phyloP scores from a whole-genome alignment of 768 basidiomycete species.

The Rhodotorula toruloides region DNA sequence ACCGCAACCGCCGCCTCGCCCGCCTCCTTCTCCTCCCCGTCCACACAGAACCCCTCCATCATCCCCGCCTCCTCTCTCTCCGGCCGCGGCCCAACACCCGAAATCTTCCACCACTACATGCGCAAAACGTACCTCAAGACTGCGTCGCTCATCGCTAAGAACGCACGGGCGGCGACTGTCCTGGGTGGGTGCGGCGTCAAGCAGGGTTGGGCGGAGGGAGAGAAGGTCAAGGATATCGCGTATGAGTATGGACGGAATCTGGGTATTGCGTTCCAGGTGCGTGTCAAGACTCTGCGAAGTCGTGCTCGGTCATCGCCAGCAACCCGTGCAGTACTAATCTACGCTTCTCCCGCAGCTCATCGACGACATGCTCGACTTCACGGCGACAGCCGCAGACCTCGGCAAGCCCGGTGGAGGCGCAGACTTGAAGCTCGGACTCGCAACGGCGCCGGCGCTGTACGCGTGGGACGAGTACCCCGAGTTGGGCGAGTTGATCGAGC shows the following conservation, averaged over 20 bases:
- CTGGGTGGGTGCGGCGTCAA: slow-evolving; percentile 64
- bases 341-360: slow-evolving; percentile 60
- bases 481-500: slow-evolving; percentile 67
- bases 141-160: slow-evolving; percentile 84
- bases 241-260: slow-evolving; percentile 86
- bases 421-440: slow-evolving; percentile 73
- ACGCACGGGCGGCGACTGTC: slow-evolving; percentile 74
- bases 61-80: slow-evolving; percentile 2
- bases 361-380: slow-evolving; percentile 91
- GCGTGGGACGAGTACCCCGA: slow-evolving; percentile 78
- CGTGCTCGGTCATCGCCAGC: neutral
- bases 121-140: slow-evolving; percentile 91
- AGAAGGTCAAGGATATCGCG: slow-evolving; percentile 78
- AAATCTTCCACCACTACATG: slow-evolving; percentile 60
- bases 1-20: neutral
- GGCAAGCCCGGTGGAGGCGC: slow-evolving; percentile 84
- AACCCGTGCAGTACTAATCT: neutral
- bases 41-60: neutral
- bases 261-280: slow-evolving; percentile 92
- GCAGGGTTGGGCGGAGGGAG: slow-evolving; percentile 54
- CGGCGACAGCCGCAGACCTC: slow-evolving; percentile 64
- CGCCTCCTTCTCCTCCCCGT: neutral
- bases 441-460: slow-evolving; percentile 78
- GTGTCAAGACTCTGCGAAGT: slow-evolving; percentile 36
- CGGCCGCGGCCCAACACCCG: slow-evolving; percentile 40